These are phyloP conservation scores for Mercurialis annua DNA, from an alignment of 345 rosid species.

Conservation along the genomic window DNA sequence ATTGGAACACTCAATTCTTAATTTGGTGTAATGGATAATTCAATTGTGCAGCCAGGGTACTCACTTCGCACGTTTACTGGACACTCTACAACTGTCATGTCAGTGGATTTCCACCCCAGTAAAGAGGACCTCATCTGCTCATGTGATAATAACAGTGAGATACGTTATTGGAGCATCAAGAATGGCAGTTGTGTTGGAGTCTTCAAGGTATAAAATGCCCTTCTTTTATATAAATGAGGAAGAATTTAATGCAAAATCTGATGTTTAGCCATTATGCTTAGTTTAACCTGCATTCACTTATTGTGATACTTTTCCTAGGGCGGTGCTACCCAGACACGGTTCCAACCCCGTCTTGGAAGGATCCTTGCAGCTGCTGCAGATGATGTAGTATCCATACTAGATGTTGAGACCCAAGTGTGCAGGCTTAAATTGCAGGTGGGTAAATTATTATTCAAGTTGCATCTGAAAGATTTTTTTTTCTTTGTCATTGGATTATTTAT, in stretches of 20 bases:
- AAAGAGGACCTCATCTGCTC: constrained; percentile 67
- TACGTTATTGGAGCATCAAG: constrained; percentile 70
- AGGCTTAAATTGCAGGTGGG: constrained; percentile 54
- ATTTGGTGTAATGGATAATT: constrained; percentile 1
- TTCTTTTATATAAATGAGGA: neutral
- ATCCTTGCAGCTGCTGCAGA: constrained; percentile 60
- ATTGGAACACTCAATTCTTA: neutral
- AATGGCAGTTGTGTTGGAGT: constrained; percentile 59
- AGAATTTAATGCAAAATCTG: neutral
- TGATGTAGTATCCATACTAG: constrained; percentile 48
- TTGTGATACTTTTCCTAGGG: constrained; percentile 31
- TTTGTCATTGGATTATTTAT: neutral
- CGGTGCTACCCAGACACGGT: constrained; percentile 52
- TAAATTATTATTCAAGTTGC: neutral
- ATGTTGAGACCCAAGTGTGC: constrained; percentile 56
- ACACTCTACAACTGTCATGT: constrained; percentile 59
- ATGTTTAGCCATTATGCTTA: neutral
- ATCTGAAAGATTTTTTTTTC: neutral
- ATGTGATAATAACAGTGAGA: constrained; percentile 55
- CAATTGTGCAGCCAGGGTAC: constrained; percentile 47
- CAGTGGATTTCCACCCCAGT: constrained; percentile 68
- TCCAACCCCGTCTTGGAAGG: constrained; percentile 59
- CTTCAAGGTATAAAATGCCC: constrained; percentile 39
- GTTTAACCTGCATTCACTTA: neutral
- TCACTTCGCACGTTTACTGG: constrained; percentile 53